Evolutionary conservation across 2,329 filamentous ascomycete species (phyloP).

Genomic region (Paraconiothyrium brasiliense): DNA sequence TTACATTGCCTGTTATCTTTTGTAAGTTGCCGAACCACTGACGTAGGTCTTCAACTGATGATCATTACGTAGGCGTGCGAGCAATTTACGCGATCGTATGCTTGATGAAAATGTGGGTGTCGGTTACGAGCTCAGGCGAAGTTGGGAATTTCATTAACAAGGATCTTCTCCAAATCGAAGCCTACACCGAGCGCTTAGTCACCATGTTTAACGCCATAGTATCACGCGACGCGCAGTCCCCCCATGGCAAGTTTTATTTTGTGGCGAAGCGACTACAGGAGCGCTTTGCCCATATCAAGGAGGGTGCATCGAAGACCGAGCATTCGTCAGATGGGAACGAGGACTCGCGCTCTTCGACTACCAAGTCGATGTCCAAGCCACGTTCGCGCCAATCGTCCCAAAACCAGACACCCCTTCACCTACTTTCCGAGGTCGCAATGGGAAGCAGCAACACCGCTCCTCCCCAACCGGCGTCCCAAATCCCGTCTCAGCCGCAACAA

Average conservation of each 20-base stretch:
- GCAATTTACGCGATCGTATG: constrained; percentile 66
- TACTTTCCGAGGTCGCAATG: constrained; percentile 53
- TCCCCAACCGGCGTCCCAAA: constrained; percentile 15
- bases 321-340: constrained; percentile 33
- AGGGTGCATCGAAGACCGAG: constrained; percentile 50
- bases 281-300: constrained; percentile 55
- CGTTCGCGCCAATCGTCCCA: constrained; percentile 38
- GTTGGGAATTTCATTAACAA: constrained; percentile 60
- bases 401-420: constrained; percentile 49
- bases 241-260: constrained; percentile 58
- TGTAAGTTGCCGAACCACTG: constrained; percentile 40
- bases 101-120: constrained; percentile 69
- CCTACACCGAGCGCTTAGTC: constrained; percentile 58
- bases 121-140: constrained; percentile 60
- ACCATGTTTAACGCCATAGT: constrained; percentile 56
- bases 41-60: constrained; percentile 23
- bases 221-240: constrained; percentile 51
- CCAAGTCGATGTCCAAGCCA: constrained; percentile 24
- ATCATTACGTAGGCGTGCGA: constrained; percentile 55
- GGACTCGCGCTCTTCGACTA: constrained; percentile 28
- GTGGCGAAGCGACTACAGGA: constrained; percentile 57
- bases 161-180: constrained; percentile 58
- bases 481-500: constrained; percentile 8
- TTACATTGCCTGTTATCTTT: constrained; percentile 57
- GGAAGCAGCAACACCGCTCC: constrained; percentile 37